Base-by-base conservation (phyloP, 2,329 filamentous ascomycete genomes). In the Paraphaeosphaeria minitans region DNA sequence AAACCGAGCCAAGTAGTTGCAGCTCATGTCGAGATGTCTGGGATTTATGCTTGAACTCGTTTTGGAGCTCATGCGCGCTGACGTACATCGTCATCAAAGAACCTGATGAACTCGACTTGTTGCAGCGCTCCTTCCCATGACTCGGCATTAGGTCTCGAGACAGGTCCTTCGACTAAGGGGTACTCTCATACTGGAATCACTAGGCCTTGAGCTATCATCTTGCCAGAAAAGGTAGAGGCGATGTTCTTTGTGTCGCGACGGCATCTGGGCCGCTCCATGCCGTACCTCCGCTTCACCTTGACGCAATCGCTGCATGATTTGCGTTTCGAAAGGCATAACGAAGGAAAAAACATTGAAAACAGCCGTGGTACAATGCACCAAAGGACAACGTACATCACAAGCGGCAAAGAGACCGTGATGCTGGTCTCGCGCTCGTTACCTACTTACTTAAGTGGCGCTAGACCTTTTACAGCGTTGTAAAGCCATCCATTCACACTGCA, bases 41-140 rank as follows among this genome's bases (percentile, higher is more conserved):
- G n/a, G 16, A 39, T 12, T 12, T 46, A 24, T 12, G 12, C 43
- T 16, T 16, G 21, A 6, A 13, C 31, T 48, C 10, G 7, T 6
- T 19, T 13, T n/a, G 37, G 49, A 42, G 49, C 8, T 12, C 2
- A 52, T 37, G 16, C 31, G 16, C 64, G 61, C 37, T 66, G 65
- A n/a, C 64, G 55, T 9, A 65, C 62, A 42, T 74, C 63, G 1
- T 64, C 68, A 50, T 73, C 69, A 39, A 70, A 71, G 2, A 74
- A 53, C 16, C 71, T 55, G 8, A 74, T 74, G 12, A 66, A 61
- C 27, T 74, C 70, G 53, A 70, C 73, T 37, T 53, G 43, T 50
- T 59, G 55, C 41, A 66, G 57, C 5, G 16, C 29, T 3, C 63
- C 65, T 9, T 56, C 53, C 63, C 63, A 66, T 16, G 65, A 57